phyloP scores from a whole-genome alignment of 148 eudicot genomes.

The Spergularia bocconei region DNA sequence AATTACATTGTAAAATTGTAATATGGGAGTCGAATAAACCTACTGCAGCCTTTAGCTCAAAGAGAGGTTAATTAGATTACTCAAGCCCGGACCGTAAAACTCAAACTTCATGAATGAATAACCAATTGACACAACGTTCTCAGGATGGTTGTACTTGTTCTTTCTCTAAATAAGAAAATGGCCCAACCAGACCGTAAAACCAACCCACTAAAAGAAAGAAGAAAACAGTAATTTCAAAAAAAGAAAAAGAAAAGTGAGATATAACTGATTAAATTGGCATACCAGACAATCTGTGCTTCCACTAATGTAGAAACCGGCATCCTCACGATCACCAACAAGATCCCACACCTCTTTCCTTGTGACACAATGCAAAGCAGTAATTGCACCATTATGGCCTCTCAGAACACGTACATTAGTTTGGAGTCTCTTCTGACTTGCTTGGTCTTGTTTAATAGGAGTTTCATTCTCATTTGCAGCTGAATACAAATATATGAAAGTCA shows the following conservation, averaged over 20 bases:
- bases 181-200: neutral
- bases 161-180: too few relatives aligned
- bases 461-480: constrained; percentile 65
- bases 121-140: too few relatives aligned
- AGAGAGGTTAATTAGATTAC: neutral
- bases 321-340: constrained; percentile 98
- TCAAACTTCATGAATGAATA: too few relatives aligned
- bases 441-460: constrained; percentile 57
- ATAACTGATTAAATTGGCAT: constrained; percentile 19
- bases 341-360: constrained; percentile 99
- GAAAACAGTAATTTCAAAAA: neutral
- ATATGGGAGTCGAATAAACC: neutral
- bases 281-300: constrained; percentile 99
- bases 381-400: constrained; percentile 93
- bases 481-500: constrained; percentile 20
- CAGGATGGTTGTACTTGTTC: too few relatives aligned
- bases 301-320: constrained; percentile 97
- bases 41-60: neutral
- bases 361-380: constrained; percentile 93
- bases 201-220: neutral
- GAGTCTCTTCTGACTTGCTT: constrained; percentile 67
- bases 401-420: constrained; percentile 83
- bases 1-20: too few relatives aligned
- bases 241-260: neutral
- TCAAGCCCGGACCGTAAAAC: too few relatives aligned